Percentiles rank a stretch among this genome's conserved stretches.
These are phyloP conservation scores for Glycine soja DNA, from an alignment of 306 rosid species.

Conservation along the genomic window DNA sequence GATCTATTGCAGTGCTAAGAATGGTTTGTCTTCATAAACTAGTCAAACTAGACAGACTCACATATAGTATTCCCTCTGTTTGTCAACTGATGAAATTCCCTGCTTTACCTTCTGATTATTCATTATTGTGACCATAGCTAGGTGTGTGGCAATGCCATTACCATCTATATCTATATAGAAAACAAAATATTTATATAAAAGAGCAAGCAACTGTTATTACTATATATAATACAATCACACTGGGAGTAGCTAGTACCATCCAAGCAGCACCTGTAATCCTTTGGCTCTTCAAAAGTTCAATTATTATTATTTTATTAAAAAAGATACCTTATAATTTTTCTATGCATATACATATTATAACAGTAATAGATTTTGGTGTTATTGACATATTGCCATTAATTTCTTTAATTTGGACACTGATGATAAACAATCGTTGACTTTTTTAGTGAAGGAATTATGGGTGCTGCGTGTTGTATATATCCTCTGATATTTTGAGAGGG, in stretches of 20 bases:
- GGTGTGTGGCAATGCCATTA: too few relatives aligned
- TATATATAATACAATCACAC: too few relatives aligned
- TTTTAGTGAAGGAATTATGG: slow-evolving; percentile 15
- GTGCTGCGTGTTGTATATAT: neutral
- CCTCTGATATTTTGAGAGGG: slow-evolving; percentile 6
- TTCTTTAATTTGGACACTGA: neutral
- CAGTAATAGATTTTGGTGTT: too few relatives aligned
- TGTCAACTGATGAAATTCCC: slow-evolving; percentile 44
- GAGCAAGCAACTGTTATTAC: too few relatives aligned
- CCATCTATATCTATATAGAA: too few relatives aligned
- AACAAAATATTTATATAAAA: too few relatives aligned
- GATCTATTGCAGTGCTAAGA: slow-evolving; percentile 11
- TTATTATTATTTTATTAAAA: neutral
- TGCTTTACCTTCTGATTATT: slow-evolving; percentile 33
- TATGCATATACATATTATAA: neutral
- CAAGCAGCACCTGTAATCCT: too few relatives aligned
- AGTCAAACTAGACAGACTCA: slow-evolving; percentile 29
- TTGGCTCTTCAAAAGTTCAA: too few relatives aligned
- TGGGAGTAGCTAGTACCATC: too few relatives aligned
- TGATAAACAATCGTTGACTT: slow-evolving; percentile 18
- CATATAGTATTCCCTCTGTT: slow-evolving; percentile 2
- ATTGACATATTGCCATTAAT: too few relatives aligned
- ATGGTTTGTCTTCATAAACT: slow-evolving; percentile 32
- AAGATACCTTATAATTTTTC: neutral
- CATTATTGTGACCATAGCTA: too few relatives aligned